A percentile compares a stretch with the other conserved stretches of the same genome.
Evolutionary conservation across 148 eudicot genomes (phyloP).

Genomic region (Persicaria tinctoria): DNA sequence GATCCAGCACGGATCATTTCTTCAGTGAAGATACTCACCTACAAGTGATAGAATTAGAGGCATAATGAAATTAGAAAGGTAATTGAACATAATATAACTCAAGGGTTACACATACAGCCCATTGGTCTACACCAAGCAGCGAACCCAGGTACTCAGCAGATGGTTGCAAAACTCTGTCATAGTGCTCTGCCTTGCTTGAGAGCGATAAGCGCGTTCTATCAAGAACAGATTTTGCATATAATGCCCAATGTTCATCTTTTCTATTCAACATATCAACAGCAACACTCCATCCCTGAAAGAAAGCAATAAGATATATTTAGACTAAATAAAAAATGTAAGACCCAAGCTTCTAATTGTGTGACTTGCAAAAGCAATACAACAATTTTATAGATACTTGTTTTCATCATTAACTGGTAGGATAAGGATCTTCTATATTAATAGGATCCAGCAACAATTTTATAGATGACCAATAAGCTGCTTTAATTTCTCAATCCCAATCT

Average conservation of each 20-base stretch:
- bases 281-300: constrained; percentile 71
- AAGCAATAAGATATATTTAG: constrained; percentile 9
- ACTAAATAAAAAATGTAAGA: not conserved
- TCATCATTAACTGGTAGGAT: not conserved
- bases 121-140: constrained; percentile 73
- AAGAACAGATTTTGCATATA: constrained; percentile 94
- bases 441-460: not conserved
- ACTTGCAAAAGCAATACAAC: not conserved
- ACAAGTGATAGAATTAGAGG: constrained; percentile 19
- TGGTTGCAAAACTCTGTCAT: constrained; percentile 80
- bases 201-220: constrained; percentile 90
- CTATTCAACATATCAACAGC: constrained; percentile 59
- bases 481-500: not conserved
- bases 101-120: constrained; percentile 67
- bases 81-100: not conserved
- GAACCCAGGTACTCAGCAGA: constrained; percentile 96
- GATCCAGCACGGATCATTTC: constrained; percentile 97
- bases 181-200: constrained; percentile 80
- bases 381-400: too few relatives aligned
- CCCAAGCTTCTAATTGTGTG: not conserved
- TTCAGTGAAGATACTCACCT: constrained; percentile 92
- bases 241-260: constrained; percentile 67
- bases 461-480: not conserved
- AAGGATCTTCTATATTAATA: too few relatives aligned
- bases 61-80: constrained; percentile 7